Base-by-base conservation (phyloP, 108 stramenopile species). In the Ochromonas danica region DNA sequence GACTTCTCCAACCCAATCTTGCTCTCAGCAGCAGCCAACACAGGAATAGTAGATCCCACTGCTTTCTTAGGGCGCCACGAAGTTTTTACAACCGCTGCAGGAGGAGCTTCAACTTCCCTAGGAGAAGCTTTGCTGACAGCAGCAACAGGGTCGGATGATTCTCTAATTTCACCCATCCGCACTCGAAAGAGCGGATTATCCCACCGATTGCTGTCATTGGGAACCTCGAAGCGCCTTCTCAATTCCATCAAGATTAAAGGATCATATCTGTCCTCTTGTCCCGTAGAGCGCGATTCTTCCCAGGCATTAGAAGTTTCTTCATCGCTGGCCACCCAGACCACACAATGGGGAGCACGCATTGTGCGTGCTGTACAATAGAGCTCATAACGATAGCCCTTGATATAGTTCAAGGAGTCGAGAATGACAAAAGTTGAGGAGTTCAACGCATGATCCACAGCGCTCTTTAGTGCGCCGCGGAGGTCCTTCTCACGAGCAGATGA, bases 341-440 rank as follows among this genome's bases (percentile, higher is more conserved):
- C 72, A 75, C 31, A 75, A 75, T 75, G 72, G 22, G 72, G 40
- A 6, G 72, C 38, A 30, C 72, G 43, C 3, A 31, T 10, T 35
- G 72, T 30, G 3, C 40, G 3, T 27, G 72, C 31, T 27, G 31
- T 42, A 36, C 72, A 75, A 36, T 57, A 42, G 6, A 75, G 6
- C 38, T 75, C 72, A 36, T 75, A 75, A 3, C 72, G 43, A 36
- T 30, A 75, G 3, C 72, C 72, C 31, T 75, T 75, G 31, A 75
- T 75, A 41, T 75, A 75, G 40, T 75, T 75, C 45, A 75, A 27
- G 6, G 72, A 27, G 40, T 75, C 72, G 10, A 75, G 10, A 36
- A 75, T 75, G 31, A 75, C 72, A 27, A 57, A 36, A 30, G 25
- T 42, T 6, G 14, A 3, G 10, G 3, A 14, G 31, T 33, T 36